Evolutionary conservation across 345 rosid genomes (phyloP).

Genomic region (Populus euphratica): DNA sequence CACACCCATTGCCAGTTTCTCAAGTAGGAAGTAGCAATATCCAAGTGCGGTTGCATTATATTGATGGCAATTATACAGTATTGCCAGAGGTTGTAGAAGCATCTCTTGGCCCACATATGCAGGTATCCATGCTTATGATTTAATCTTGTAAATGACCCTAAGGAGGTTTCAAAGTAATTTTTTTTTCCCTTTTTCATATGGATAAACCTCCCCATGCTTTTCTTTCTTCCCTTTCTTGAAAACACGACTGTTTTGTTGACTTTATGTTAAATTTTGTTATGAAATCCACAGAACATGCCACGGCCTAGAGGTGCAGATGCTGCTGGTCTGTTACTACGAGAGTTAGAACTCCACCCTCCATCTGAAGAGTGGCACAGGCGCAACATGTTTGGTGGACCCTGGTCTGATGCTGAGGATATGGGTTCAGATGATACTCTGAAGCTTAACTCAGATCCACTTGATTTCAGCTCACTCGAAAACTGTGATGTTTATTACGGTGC

Average conservation of each 20-base stretch:
- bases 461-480: conserved; percentile 38
- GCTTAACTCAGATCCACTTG: conserved; percentile 39
- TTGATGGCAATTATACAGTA: conserved; percentile 93
- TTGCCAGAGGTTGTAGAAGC: conserved; percentile 99
- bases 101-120: conserved; percentile 98
- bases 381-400: conserved; percentile 93
- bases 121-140: conserved; percentile 43
- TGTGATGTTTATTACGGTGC: conserved; percentile 56
- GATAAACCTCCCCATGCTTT: neutral
- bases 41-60: conserved; percentile 95
- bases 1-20: conserved; percentile 85
- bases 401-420: conserved; percentile 80
- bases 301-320: conserved; percentile 99
- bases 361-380: conserved; percentile 99
- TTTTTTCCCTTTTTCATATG: neutral
- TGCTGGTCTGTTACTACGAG: conserved; percentile 92
- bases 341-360: conserved; percentile 95
- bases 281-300: conserved; percentile 80
- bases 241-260: neutral
- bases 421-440: conserved; percentile 48
- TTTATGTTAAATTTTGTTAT: neutral
- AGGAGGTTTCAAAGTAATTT: neutral
- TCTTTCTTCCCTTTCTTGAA: neutral
- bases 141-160: neutral
- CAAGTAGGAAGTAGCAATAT: conserved; percentile 86